A percentile compares a stretch with the other conserved stretches of the same genome.
These are phyloP conservation scores for Pleurotus platypus DNA, from an alignment of 768 basidiomycete genomes.

Conservation along the genomic window DNA sequence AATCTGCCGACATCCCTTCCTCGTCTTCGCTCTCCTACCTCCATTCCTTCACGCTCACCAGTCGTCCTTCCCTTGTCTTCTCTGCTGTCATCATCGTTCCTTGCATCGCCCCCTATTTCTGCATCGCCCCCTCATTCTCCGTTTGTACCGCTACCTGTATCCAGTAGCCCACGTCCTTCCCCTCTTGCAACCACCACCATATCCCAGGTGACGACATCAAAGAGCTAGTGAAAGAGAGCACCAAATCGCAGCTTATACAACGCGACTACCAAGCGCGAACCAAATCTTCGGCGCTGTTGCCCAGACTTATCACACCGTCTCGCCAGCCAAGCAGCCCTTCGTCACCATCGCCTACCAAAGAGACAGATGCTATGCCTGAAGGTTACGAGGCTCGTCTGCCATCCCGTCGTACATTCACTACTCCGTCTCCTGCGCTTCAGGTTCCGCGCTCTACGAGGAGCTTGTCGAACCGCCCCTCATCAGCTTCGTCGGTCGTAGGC, in stretches of 20 bases:
- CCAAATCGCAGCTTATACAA: neutral
- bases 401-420: conserved; percentile 9
- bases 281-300: neutral
- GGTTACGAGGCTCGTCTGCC: conserved; percentile 11
- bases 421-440: conserved; percentile 7
- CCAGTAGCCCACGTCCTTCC: neutral
- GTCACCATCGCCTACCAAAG: too few species aligned
- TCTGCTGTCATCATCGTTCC: neutral
- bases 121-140: neutral
- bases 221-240: neutral
- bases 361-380: too few species aligned
- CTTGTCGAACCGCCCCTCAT: neutral
- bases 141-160: neutral
- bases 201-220: neutral
- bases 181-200: neutral
- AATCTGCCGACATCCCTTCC: conserved; percentile 10
- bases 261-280: conserved; percentile 1
- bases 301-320: neutral
- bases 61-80: neutral
- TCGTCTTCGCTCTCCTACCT: conserved; percentile 8
- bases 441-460: too few species aligned
- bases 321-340: neutral
- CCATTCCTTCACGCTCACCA: neutral
- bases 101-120: neutral
- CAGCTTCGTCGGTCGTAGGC: conserved; percentile 4